A percentile compares a stretch with the other conserved stretches of the same genome.
Conservation (phyloP, 441 rosid genomes). For the Erodium texanum region DNA sequence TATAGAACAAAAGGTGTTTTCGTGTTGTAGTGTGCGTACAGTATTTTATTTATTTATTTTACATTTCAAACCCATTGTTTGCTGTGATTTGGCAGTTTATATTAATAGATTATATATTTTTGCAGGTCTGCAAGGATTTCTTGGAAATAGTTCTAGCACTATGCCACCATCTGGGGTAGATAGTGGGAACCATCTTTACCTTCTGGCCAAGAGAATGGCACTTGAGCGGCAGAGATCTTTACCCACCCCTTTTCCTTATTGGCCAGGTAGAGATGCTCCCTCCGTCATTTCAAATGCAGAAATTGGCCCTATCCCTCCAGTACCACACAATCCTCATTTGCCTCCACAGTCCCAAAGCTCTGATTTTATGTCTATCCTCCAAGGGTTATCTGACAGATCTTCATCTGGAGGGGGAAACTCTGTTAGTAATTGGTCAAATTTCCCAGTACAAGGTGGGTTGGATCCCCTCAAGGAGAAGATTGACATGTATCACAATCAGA, state of each 20-base stretch:
- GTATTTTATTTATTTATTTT: constrained; percentile 4
- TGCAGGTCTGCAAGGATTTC: constrained; percentile 61
- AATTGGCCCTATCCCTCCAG: constrained; percentile 35
- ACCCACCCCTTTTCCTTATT: constrained; percentile 45
- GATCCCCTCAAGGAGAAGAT: constrained; percentile 54
- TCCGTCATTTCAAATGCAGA: constrained; percentile 53
- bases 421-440: constrained; percentile 54
- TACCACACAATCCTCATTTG: constrained; percentile 34
- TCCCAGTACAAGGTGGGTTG: constrained; percentile 40
- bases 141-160: constrained; percentile 40
- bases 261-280: constrained; percentile 71
- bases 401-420: constrained; percentile 44
- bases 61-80: neutral
- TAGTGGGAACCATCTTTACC: constrained; percentile 53
- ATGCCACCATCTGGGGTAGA: constrained; percentile 43
- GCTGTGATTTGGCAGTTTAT: neutral
- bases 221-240: constrained; percentile 69
- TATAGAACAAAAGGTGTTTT: neutral
- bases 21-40: neutral
- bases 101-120: neutral
- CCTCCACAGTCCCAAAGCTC: constrained; percentile 58
- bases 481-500: constrained; percentile 44
- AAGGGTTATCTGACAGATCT: constrained; percentile 58
- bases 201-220: constrained; percentile 63
- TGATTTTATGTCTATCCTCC: constrained; percentile 62